These are phyloP conservation scores for Cyberlindnera petersonii DNA, from an alignment of 805 yeast species.

Conservation along the genomic window DNA sequence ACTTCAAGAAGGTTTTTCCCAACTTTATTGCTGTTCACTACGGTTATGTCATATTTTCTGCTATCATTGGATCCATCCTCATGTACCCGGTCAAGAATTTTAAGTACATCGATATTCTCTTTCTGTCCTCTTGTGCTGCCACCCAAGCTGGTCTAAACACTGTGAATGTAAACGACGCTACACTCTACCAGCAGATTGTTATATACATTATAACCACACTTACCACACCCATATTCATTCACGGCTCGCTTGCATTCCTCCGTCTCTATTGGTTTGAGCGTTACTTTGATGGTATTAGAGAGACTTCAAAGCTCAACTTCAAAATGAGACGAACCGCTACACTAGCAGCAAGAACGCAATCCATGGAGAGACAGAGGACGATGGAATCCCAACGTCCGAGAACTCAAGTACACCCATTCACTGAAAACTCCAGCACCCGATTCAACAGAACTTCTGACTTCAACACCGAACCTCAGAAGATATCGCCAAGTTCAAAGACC, in stretches of 20 bases:
- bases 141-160: constrained; percentile 95
- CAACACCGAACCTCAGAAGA: not conserved
- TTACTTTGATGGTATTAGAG: constrained; percentile 77
- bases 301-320: constrained; percentile 71
- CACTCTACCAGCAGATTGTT: constrained; percentile 75
- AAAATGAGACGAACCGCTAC: constrained; percentile 81
- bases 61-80: constrained; percentile 67
- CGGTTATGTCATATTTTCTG: constrained; percentile 57
- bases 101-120: constrained; percentile 73
- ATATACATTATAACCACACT: constrained; percentile 59
- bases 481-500: constrained; percentile 8
- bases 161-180: constrained; percentile 57
- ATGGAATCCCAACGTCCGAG: constrained; percentile 13
- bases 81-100: constrained; percentile 69
- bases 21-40: constrained; percentile 61
- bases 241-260: constrained; percentile 69
- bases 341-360: constrained; percentile 47
- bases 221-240: constrained; percentile 86
- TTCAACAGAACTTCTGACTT: too few species aligned
- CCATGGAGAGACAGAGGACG: constrained; percentile 22
- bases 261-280: constrained; percentile 88
- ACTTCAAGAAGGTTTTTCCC: constrained; percentile 38
- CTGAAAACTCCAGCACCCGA: not conserved
- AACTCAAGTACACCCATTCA: not conserved
- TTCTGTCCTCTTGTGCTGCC: constrained; percentile 68